A percentile compares a stretch with the other conserved stretches of the same genome.
Conservation (phyloP, 1,284 basidiomycete genomes). For the Hymenochaete sp. region DNA sequence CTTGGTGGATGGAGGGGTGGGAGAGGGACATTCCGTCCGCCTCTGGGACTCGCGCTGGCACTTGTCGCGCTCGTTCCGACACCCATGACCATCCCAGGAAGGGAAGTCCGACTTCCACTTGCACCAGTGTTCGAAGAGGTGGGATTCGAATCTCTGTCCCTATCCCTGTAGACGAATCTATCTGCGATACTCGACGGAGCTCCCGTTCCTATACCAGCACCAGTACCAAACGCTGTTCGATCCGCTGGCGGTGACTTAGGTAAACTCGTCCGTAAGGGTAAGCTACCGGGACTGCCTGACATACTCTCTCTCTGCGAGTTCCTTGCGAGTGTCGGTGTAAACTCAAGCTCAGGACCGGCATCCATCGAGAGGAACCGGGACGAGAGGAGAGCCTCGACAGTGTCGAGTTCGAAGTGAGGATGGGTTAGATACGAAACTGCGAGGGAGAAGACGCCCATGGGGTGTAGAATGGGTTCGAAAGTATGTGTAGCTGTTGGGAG, state of each 20-base stretch:
- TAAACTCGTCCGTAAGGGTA: constrained; percentile 34
- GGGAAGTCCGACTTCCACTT: constrained; percentile 10
- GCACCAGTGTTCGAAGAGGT: constrained; percentile 23
- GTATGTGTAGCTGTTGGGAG: constrained; percentile 44
- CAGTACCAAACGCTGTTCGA: constrained; percentile 4
- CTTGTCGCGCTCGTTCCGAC: too few species aligned
- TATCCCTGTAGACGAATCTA: constrained; percentile 47
- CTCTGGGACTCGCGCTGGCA: too few species aligned
- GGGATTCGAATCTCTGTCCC: too few species aligned
- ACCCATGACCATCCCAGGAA: constrained; percentile 25
- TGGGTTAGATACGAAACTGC: constrained; percentile 53
- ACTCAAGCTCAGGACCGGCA: constrained; percentile 49
- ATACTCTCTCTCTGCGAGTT: constrained; percentile 39
- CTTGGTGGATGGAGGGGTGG: constrained; percentile 29
- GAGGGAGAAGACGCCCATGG: constrained; percentile 54
- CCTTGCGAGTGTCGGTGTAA: constrained; percentile 49
- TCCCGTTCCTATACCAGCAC: constrained; percentile 3
- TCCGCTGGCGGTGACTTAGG: constrained; percentile 34
- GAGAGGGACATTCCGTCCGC: too few species aligned
- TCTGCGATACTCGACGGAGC: constrained; percentile 36
- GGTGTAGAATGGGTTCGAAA: constrained; percentile 59
- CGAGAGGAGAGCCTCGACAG: constrained; percentile 62
- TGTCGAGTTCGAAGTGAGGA: constrained; percentile 64
- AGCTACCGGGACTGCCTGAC: constrained; percentile 36
- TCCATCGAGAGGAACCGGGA: constrained; percentile 61